These are phyloP conservation scores for Trichophyton schoenleinii DNA, from an alignment of 2,329 filamentous ascomycete species.

Conservation along the genomic window DNA sequence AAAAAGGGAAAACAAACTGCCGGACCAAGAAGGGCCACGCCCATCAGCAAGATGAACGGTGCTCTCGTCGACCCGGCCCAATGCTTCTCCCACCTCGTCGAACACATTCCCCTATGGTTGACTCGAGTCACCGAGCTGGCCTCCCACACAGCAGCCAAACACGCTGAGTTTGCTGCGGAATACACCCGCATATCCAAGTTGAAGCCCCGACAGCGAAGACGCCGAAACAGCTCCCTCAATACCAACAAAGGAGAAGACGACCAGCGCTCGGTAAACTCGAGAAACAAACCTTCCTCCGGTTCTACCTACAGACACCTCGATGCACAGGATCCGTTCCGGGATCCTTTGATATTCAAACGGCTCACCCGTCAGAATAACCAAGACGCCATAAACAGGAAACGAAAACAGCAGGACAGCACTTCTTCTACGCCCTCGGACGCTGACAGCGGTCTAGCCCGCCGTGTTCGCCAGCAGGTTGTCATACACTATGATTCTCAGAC, in stretches of 20 bases:
- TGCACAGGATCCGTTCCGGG: constrained; percentile 1
- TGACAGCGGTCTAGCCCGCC: constrained; percentile 38
- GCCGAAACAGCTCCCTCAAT: constrained; percentile 32
- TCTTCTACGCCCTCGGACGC: not conserved
- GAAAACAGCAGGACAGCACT: constrained; percentile 13
- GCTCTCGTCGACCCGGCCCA: constrained; percentile 30
- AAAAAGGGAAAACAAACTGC: not conserved
- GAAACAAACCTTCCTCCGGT: not conserved
- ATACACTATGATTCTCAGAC: constrained; percentile 89
- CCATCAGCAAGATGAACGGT: not conserved
- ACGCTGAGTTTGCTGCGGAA: constrained; percentile 32
- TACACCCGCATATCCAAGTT: constrained; percentile 24
- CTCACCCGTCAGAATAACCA: constrained; percentile 7
- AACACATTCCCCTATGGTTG: constrained; percentile 36
- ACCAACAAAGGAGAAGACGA: constrained; percentile 27
- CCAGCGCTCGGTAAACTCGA: not conserved
- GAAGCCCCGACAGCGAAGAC: constrained; percentile 20
- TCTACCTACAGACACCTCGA: not conserved
- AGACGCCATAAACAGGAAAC: constrained; percentile 22
- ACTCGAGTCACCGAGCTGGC: constrained; percentile 31
- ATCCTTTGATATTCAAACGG: constrained; percentile 8
- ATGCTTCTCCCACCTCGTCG: constrained; percentile 33
- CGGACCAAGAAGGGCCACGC: not conserved
- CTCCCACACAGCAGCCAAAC: constrained; percentile 28
- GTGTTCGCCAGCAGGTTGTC: constrained; percentile 62